A percentile compares a stretch with the other conserved stretches of the same genome.
Conservation (phyloP, 306 rosid genomes). For the Oxytropis ochrocephala region DNA sequence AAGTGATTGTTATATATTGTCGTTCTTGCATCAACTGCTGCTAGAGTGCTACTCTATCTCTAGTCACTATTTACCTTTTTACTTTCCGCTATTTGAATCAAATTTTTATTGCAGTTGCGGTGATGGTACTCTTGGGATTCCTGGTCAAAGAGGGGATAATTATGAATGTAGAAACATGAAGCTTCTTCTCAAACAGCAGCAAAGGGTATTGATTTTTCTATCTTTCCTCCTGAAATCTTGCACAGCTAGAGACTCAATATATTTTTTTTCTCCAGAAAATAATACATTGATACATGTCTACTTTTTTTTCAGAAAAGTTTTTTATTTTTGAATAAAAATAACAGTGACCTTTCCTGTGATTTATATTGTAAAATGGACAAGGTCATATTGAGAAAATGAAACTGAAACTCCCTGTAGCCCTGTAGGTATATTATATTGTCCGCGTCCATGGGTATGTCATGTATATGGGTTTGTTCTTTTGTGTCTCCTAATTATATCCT, state of each 20-base stretch:
- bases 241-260: background rate
- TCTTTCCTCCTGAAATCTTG: background rate
- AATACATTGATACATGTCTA: background rate
- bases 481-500: background rate
- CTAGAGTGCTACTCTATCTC: background rate
- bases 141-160: slow-evolving; percentile 97
- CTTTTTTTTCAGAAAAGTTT: background rate
- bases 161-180: slow-evolving; percentile 99
- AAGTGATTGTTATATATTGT: background rate
- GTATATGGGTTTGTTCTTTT: background rate
- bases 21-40: background rate
- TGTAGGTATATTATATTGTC: background rate
- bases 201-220: slow-evolving; percentile 54
- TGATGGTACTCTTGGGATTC: slow-evolving; percentile 93
- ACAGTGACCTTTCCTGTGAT: background rate
- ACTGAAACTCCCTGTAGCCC: too few species aligned
- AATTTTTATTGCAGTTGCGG: slow-evolving; percentile 71
- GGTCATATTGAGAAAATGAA: background rate
- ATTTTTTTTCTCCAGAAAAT: slow-evolving; percentile 1
- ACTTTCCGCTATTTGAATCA: slow-evolving; percentile 10
- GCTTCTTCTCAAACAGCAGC: slow-evolving; percentile 98
- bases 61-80: background rate
- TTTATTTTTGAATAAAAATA: background rate
- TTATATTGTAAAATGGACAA: background rate
- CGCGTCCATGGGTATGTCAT: background rate